Conservation (phyloP, 208 protist species). For the Vickermania spadyakhi region DNA sequence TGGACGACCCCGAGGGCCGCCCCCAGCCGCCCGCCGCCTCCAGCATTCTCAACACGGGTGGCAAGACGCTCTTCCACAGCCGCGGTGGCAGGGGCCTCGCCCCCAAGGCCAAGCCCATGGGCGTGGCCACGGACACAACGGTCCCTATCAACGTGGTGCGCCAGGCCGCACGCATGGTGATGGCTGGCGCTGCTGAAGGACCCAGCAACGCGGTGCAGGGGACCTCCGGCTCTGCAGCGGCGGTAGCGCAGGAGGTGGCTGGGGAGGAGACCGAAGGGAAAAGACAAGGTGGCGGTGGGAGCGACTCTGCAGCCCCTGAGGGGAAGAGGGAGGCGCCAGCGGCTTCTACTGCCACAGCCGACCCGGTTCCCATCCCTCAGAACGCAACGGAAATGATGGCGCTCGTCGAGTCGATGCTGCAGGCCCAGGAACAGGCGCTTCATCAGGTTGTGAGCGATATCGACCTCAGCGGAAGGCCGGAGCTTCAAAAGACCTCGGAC, state of each 20-base stretch:
- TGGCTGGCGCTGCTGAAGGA: conserved; percentile 1
- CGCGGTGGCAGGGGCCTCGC: conserved; percentile 18
- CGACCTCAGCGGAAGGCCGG: not conserved
- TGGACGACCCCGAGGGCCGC: not conserved
- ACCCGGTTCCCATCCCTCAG: conserved; percentile 6
- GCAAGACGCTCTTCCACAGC: not conserved
- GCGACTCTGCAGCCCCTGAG: too few species aligned
- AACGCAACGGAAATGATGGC: conserved; percentile 24
- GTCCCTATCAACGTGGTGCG: conserved; percentile 66
- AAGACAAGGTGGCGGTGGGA: too few species aligned
- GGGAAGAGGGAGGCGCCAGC: not conserved
- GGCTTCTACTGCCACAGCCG: not conserved
- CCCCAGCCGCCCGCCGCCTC: not conserved
- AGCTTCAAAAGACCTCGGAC: not conserved
- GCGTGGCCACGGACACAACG: conserved; percentile 17
- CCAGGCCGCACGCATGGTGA: conserved; percentile 39
- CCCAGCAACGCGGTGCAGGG: not conserved
- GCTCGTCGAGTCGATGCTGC: conserved; percentile 64
- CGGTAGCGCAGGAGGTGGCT: not conserved
- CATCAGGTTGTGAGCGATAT: conserved; percentile 34
- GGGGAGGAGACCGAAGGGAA: too few species aligned
- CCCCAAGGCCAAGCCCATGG: conserved; percentile 77
- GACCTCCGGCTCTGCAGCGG: not conserved
- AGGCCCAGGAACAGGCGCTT: conserved; percentile 52
- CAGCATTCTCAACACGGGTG: conserved; percentile 1